Conservation (phyloP, 1,284 basidiomycete species). For the Amylostereum areolatum region DNA sequence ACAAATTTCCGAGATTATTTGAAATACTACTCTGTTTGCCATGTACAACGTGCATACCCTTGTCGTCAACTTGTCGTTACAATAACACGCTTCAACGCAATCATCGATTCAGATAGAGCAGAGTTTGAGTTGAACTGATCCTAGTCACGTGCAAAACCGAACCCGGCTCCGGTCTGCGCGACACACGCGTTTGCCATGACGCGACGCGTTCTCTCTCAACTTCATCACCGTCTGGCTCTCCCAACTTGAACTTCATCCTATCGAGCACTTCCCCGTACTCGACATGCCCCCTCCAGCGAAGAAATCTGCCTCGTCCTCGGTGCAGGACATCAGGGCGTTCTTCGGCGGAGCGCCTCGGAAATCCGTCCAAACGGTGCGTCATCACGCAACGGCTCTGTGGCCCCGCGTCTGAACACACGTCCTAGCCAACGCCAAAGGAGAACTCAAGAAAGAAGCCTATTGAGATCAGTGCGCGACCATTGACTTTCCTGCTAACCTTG, state of each 20-base stretch:
- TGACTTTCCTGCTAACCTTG: not conserved
- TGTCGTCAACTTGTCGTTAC: no score
- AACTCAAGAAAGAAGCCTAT: conserved; percentile 1
- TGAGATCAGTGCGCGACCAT: conserved; percentile 3
- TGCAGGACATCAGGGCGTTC: conserved; percentile 40
- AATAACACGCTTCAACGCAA: no score
- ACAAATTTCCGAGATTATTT: no score
- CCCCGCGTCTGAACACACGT: not conserved
- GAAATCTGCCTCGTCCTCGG: conserved; percentile 19
- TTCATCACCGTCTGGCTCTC: no score
- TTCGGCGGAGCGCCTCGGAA: conserved; percentile 25
- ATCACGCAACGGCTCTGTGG: not conserved
- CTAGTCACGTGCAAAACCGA: no score
- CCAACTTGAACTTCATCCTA: not conserved
- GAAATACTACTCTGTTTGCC: no score
- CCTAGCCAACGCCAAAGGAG: conserved; percentile 5
- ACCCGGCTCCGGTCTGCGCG: no score
- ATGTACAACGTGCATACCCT: no score
- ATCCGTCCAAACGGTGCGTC: conserved; percentile 6
- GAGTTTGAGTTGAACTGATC: no score
- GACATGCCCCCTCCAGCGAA: conserved; percentile 13
- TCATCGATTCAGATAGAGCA: no score
- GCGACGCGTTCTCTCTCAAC: no score
- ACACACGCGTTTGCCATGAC: no score
- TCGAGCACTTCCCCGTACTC: not conserved